phyloP scores from a whole-genome alignment of 2,329 filamentous ascomycete species.

The Drechslerella dactyloides region DNA sequence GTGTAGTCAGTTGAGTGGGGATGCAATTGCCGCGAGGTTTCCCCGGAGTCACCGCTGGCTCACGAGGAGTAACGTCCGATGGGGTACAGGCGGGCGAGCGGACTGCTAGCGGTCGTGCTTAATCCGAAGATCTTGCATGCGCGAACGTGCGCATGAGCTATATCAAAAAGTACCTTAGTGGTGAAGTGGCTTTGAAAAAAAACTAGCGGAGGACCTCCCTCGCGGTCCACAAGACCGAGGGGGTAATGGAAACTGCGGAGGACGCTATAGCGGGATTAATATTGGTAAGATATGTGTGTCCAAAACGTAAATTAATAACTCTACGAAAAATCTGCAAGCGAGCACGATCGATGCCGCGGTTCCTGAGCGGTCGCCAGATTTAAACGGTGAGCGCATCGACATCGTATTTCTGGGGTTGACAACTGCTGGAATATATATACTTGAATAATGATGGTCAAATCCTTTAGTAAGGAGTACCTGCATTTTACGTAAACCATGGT shows the following conservation, averaged over 20 bases:
- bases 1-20: too few relatives aligned
- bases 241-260: too few relatives aligned
- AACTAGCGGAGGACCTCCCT: background rate
- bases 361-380: background rate
- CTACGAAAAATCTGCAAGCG: constrained; percentile 5
- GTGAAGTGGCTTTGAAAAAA: background rate
- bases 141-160: background rate
- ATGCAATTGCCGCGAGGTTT: too few relatives aligned
- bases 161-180: background rate
- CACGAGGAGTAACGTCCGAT: background rate
- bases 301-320: constrained; percentile 11
- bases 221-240: too few relatives aligned
- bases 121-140: background rate
- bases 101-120: background rate
- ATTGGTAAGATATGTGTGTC: too few relatives aligned
- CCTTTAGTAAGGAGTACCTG: background rate
- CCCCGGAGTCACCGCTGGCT: background rate
- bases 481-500: background rate
- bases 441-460: background rate
- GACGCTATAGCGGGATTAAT: too few relatives aligned
- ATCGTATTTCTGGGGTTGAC: background rate
- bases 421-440: background rate
- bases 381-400: background rate
- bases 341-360: background rate
- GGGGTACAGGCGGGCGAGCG: background rate